Evolutionary conservation across 2,329 filamentous ascomycete species (phyloP).

Genomic region (Fusarium liriodendri): DNA sequence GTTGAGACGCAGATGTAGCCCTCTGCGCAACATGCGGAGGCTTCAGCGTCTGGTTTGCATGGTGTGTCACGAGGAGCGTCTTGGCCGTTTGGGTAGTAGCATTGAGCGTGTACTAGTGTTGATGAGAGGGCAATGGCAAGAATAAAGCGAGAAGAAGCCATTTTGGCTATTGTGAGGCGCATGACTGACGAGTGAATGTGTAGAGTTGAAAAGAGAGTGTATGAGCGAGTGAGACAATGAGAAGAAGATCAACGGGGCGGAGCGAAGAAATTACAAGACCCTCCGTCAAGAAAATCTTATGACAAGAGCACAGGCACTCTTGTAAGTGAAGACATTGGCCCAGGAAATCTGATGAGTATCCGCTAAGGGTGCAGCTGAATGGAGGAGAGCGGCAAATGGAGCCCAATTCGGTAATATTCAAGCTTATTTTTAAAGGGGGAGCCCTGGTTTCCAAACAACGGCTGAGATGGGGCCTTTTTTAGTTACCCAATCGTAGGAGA

Average conservation of each 20-base stretch:
- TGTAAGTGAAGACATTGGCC: neutral
- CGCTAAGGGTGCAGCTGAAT: neutral
- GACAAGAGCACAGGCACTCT: neutral
- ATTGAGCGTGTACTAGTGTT: neutral
- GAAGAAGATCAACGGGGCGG: neutral
- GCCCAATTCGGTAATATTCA: neutral
- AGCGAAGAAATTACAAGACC: neutral
- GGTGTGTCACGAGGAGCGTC: neutral
- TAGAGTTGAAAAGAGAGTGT: neutral
- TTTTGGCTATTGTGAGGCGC: neutral
- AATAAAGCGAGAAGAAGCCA: neutral
- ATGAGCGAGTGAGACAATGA: neutral
- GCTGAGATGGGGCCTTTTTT: neutral
- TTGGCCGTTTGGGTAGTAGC: neutral
- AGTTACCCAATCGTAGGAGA: neutral
- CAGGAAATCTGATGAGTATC: neutral
- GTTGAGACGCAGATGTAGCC: neutral
- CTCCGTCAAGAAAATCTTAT: neutral
- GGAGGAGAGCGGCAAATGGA: neutral
- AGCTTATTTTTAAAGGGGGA: neutral
- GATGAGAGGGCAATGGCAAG: neutral
- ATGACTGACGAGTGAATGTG: neutral
- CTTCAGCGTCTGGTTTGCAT: neutral
- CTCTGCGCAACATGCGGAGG: neutral
- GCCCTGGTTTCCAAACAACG: neutral